These are phyloP conservation scores for Candida coquimbonensis DNA, from an alignment of 805 yeast species.

Conservation along the genomic window DNA sequence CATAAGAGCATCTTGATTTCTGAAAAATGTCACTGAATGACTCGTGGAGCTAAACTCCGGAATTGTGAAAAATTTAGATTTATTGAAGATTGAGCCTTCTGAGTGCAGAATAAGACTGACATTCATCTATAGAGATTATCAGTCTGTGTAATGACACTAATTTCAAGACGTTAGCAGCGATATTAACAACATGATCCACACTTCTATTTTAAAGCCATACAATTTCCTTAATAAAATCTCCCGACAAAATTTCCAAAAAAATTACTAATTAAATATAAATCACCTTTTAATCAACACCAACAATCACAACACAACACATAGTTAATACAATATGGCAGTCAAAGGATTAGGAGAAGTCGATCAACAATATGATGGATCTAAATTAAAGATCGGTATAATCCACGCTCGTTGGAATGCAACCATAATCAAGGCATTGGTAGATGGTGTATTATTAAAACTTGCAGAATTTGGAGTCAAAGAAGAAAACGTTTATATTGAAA, in stretches of 20 bases:
- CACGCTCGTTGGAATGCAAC: conserved; percentile 93
- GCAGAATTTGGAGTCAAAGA: conserved; percentile 60
- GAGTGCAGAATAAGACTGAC: too few relatives aligned
- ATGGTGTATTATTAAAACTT: conserved; percentile 65
- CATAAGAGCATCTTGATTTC: conserved; percentile 33
- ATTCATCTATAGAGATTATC: too few relatives aligned
- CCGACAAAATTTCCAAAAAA: background rate
- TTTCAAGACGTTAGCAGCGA: too few relatives aligned
- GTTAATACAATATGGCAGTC: conserved; percentile 49
- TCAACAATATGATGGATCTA: conserved; percentile 59
- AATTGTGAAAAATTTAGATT: too few relatives aligned
- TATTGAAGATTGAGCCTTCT: too few relatives aligned
- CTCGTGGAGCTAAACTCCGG: too few relatives aligned
- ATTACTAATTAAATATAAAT: background rate
- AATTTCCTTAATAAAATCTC: too few relatives aligned
- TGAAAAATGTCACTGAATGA: background rate
- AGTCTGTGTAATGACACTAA: too few relatives aligned
- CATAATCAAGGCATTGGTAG: conserved; percentile 71
- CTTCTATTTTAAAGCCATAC: too few relatives aligned
- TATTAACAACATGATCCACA: too few relatives aligned
- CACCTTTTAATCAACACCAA: background rate
- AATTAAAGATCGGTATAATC: conserved; percentile 72
- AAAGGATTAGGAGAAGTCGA: conserved; percentile 76
- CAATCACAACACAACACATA: too few relatives aligned
- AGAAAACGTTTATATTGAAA: conserved; percentile 70